Conservation (phyloP, 2,329 filamentous ascomycete species). For the Fusarium multiceps region DNA sequence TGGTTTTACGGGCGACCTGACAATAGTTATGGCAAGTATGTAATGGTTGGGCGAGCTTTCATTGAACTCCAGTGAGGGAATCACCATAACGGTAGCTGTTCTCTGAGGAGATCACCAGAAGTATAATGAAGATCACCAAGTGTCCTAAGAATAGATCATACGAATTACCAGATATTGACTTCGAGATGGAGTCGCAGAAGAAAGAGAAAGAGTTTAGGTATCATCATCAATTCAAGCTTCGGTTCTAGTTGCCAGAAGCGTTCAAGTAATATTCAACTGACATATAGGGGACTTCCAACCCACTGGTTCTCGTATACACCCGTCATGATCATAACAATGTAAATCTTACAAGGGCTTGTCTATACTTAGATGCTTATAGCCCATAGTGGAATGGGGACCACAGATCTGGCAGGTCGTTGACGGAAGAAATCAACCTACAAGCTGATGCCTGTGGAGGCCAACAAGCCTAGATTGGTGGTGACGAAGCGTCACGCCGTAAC, state of each 20-base stretch:
- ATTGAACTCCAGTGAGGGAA: background rate
- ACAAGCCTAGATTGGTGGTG: conserved; percentile 13
- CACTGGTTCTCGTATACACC: conserved; percentile 39
- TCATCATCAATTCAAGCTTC: conserved; percentile 26
- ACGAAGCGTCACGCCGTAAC: conserved; percentile 25
- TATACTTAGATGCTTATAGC: conserved; percentile 32
- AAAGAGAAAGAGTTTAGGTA: conserved; percentile 5
- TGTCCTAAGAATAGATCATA: background rate
- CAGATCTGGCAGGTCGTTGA: conserved; percentile 20
- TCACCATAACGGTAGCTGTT: background rate
- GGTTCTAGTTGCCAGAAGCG: conserved; percentile 24
- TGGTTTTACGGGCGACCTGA: conserved; percentile 10
- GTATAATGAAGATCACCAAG: conserved; percentile 10
- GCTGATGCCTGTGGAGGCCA: conserved; percentile 16
- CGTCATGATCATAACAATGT: conserved; percentile 35
- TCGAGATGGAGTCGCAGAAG: conserved; percentile 5
- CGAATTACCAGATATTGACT: background rate
- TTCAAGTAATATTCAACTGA: conserved; percentile 34
- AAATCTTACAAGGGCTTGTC: conserved; percentile 27
- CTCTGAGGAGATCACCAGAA: conserved; percentile 1
- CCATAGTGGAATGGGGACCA: conserved; percentile 4
- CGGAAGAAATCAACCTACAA: conserved; percentile 4
- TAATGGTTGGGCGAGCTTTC: conserved; percentile 2
- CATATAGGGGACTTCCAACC: conserved; percentile 37
- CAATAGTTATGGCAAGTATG: background rate